Percentiles rank a stretch among this genome's conserved stretches.
Evolutionary conservation across 208 protist species (phyloP).

Genomic region (Wallacemonas sp.): DNA sequence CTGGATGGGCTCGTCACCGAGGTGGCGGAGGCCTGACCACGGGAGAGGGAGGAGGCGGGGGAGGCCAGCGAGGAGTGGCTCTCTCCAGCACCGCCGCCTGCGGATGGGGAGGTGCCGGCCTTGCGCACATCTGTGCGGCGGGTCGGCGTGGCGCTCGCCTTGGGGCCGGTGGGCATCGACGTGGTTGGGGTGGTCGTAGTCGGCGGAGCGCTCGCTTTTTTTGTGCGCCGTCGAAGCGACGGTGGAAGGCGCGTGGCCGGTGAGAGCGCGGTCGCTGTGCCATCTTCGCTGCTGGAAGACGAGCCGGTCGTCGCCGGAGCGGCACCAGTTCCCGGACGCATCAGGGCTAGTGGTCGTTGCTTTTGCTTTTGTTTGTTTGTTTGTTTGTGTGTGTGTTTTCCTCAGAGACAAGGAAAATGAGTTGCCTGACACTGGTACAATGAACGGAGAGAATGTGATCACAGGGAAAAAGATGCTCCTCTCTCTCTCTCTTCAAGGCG

Average conservation of each 20-base stretch:
- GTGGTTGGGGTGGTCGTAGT: not conserved
- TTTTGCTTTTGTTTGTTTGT: conserved; percentile 4
- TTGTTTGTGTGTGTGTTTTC: conserved; percentile 17
- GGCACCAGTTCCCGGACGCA: not conserved
- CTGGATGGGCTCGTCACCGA: not conserved
- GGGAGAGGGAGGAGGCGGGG: not conserved
- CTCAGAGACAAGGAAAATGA: too few relatives aligned
- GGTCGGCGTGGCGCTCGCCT: not conserved
- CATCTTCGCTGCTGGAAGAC: not conserved
- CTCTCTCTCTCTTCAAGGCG: too few relatives aligned
- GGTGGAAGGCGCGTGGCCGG: conserved; percentile 6
- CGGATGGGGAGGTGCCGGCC: too few relatives aligned
- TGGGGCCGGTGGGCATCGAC: not conserved
- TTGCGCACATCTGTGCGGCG: too few relatives aligned
- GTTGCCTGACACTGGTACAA: too few relatives aligned
- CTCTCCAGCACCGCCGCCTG: too few relatives aligned
- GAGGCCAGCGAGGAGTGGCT: not conserved
- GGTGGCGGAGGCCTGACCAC: not conserved
- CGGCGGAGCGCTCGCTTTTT: not conserved
- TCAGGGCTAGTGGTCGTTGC: not conserved
- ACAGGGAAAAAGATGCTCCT: too few relatives aligned
- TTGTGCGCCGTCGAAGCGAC: not conserved
- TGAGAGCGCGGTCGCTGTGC: not conserved
- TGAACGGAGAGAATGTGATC: too few relatives aligned
- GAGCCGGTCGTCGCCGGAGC: not conserved